Conservation (phyloP, 805 yeast species). For the Blastobotrys americana region DNA sequence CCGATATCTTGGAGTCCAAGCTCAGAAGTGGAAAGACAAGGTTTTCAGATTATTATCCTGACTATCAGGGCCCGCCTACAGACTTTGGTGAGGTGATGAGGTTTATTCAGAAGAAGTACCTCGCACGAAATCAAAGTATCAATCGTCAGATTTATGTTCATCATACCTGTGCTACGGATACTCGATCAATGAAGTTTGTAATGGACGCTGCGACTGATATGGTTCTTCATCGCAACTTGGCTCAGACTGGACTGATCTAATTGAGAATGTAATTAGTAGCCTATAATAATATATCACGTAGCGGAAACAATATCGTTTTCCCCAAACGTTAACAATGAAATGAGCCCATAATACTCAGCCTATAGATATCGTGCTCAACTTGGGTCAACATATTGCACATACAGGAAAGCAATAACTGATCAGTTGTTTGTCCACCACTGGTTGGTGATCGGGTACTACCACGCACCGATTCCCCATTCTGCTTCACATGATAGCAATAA, state of each 20-base stretch:
- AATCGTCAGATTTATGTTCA: constrained; percentile 81
- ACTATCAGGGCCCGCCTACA: constrained; percentile 57
- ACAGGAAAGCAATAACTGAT: too few relatives aligned
- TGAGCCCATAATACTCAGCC: too few relatives aligned
- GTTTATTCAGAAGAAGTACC: constrained; percentile 63
- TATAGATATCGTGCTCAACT: too few relatives aligned
- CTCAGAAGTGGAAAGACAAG: constrained; percentile 39
- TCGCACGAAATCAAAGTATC: constrained; percentile 52
- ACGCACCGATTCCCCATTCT: too few relatives aligned
- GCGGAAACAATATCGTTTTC: too few relatives aligned
- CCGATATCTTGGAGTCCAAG: constrained; percentile 72
- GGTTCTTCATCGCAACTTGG: constrained; percentile 75
- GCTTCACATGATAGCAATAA: too few relatives aligned
- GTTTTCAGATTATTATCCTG: constrained; percentile 68
- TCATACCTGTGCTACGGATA: constrained; percentile 93
- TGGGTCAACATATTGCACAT: too few relatives aligned
- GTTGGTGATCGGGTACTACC: too few relatives aligned
- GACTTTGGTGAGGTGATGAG: constrained; percentile 60
- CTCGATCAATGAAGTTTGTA: constrained; percentile 81
- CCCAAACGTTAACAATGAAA: too few relatives aligned
- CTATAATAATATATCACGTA: too few relatives aligned
- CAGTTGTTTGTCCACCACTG: too few relatives aligned
- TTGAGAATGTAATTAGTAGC: too few relatives aligned
- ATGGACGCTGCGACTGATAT: constrained; percentile 88
- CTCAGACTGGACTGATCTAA: constrained; percentile 65